Base-by-base conservation (phyloP, 164 flowering plant genomes). In the Litsea cubeba region DNA sequence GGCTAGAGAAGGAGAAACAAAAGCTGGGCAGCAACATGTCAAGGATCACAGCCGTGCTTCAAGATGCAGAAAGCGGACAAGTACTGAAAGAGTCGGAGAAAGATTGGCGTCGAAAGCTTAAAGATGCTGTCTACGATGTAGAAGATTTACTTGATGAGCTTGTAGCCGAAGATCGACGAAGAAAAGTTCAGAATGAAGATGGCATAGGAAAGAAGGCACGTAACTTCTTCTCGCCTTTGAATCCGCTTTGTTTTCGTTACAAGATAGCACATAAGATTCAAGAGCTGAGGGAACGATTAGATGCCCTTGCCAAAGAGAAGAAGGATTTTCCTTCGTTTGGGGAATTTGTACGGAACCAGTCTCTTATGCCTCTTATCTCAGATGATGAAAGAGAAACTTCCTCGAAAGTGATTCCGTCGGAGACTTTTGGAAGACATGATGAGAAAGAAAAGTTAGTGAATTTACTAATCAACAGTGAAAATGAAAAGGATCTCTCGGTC, bases 341-440 rank as follows among this genome's bases (percentile, higher is more conserved):
- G n/a, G n/a, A n/a, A n/a, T n/a, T n/a, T n/a, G n/a, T n/a, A n/a
- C n/a, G n/a, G n/a, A n/a, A n/a, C n/a, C n/a, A n/a, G n/a, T n/a
- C n/a, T n/a, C n/a, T n/a, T 12, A 0, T 22, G 28, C 4, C 22
- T 12, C 0, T 2, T 2, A 46, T 15, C n/a, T 15, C 10, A 46
- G n/a, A n/a, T n/a, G n/a, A n/a, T n/a, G n/a, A 51, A 68, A 11
- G 15, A 46, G 5, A 46, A 2, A 68, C 71, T 15, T 1, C 11
- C 58, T 49, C 71, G 23, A 22, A 30, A 69, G 58, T n/a, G n/a
- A n/a, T n/a, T n/a, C n/a, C 28, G 3, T 25, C 46, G 46, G 57
- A n/a, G n/a, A n/a, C n/a, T 69, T n/a, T 69, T 46, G 71, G 71
- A 6, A 69, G 71, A 8, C 6, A 24, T n/a, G n/a, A n/a, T 20